These are phyloP conservation scores for Castanea crenata DNA, from an alignment of 306 rosid species.

Conservation along the genomic window DNA sequence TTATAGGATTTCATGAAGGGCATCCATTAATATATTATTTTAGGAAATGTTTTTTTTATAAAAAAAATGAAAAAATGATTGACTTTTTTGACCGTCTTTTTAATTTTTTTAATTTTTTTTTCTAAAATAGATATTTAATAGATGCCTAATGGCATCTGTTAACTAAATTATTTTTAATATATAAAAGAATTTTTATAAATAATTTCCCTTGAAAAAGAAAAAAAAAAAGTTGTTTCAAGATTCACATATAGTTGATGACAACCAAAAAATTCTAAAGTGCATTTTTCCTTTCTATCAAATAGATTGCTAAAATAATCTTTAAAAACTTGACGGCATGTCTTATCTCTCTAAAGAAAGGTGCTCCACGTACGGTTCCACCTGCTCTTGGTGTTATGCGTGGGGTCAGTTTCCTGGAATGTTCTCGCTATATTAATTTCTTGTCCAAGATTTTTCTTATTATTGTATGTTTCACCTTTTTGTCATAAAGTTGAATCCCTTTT, in stretches of 20 bases:
- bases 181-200: not conserved
- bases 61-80: too few relatives aligned
- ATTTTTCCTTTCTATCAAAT: conserved; percentile 4
- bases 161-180: too few relatives aligned
- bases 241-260: conserved; percentile 12
- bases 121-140: too few relatives aligned
- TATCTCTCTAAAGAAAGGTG: not conserved
- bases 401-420: conserved; percentile 13
- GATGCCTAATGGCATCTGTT: too few relatives aligned
- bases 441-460: conserved; percentile 4
- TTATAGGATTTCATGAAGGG: too few relatives aligned
- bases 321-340: conserved; percentile 6
- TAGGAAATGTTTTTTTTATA: too few relatives aligned
- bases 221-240: not conserved
- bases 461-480: not conserved
- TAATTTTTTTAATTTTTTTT: too few relatives aligned
- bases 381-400: conserved; percentile 23
- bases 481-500: conserved; percentile 6
- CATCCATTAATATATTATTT: too few relatives aligned
- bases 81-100: too few relatives aligned
- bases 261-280: not conserved
- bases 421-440: not conserved
- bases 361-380: conserved; percentile 9
- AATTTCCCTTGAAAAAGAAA: not conserved
- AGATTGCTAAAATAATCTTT: conserved; percentile 1